Conservation (phyloP, 2,329 filamentous ascomycete genomes). For the Chaetomium sp. region DNA sequence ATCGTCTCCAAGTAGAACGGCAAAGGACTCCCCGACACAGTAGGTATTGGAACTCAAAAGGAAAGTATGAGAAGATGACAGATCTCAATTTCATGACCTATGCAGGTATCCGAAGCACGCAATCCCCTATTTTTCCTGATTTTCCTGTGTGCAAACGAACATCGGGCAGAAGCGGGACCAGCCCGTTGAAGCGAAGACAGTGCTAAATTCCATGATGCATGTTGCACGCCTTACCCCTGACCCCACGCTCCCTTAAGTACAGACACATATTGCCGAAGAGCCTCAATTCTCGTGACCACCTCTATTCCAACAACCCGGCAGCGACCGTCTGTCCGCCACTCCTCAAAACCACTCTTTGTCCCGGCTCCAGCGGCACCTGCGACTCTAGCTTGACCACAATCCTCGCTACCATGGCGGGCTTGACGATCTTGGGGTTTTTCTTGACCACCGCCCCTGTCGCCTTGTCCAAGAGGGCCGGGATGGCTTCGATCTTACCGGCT, state of each 20-base stretch:
- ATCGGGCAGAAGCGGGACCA: not conserved
- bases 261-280: constrained; percentile 15
- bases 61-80: not conserved
- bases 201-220: not conserved
- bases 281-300: constrained; percentile 14
- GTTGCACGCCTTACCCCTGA: constrained; percentile 1
- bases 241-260: not conserved
- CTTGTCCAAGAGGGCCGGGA: constrained; percentile 79
- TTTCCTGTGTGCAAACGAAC: too few relatives aligned
- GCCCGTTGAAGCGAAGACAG: not conserved
- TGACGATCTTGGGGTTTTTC: constrained; percentile 82
- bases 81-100: not conserved
- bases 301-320: constrained; percentile 77
- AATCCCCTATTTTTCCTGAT: too few relatives aligned
- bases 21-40: too few relatives aligned
- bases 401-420: constrained; percentile 75
- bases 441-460: constrained; percentile 72
- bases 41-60: not conserved
- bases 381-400: constrained; percentile 73
- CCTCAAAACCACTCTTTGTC: constrained; percentile 78
- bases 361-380: constrained; percentile 77
- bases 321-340: constrained; percentile 82
- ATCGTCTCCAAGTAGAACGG: not conserved
- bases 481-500: constrained; percentile 70
- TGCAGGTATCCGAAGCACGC: not conserved